Conservation (phyloP, 495 filamentous ascomycete genomes). For the Bacidia rubella region DNA sequence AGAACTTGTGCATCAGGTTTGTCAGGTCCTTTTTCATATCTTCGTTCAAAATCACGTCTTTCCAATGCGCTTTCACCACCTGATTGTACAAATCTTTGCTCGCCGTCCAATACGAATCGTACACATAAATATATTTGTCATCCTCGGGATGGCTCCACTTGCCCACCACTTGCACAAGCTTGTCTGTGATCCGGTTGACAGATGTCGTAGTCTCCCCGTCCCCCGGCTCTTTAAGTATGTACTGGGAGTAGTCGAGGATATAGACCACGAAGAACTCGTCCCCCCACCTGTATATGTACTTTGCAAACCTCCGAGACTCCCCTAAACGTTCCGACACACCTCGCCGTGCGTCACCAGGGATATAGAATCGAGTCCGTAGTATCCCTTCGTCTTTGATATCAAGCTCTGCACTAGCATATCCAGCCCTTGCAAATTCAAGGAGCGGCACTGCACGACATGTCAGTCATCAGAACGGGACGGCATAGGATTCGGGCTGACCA, state of each 20-base stretch:
- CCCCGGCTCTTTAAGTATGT: conserved; percentile 29
- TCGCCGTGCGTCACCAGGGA: conserved; percentile 18
- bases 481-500: conserved; percentile 3
- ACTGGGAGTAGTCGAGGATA: conserved; percentile 20
- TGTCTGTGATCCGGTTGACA: conserved; percentile 23
- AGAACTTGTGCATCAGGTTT: conserved; percentile 28
- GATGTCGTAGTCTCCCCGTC: conserved; percentile 22
- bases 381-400: conserved; percentile 28
- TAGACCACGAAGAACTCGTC: conserved; percentile 31
- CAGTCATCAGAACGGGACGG: background rate
- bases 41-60: conserved; percentile 32
- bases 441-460: conserved; percentile 12
- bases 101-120: conserved; percentile 20
- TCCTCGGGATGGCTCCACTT: conserved; percentile 22
- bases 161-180: conserved; percentile 24
- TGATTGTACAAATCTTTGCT: conserved; percentile 16
- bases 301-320: conserved; percentile 26
- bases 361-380: conserved; percentile 24
- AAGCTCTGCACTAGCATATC: conserved; percentile 28
- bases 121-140: conserved; percentile 29
- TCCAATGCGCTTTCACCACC: conserved; percentile 29
- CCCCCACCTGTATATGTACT: conserved; percentile 28
- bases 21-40: conserved; percentile 30
- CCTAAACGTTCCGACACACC: conserved; percentile 19
- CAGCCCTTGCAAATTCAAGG: conserved; percentile 28